Percentiles rank a stretch among this genome's conserved stretches.
phyloP scores from a whole-genome alignment of 2,329 filamentous ascomycete genomes.

The Dactylellina parvicollis region DNA sequence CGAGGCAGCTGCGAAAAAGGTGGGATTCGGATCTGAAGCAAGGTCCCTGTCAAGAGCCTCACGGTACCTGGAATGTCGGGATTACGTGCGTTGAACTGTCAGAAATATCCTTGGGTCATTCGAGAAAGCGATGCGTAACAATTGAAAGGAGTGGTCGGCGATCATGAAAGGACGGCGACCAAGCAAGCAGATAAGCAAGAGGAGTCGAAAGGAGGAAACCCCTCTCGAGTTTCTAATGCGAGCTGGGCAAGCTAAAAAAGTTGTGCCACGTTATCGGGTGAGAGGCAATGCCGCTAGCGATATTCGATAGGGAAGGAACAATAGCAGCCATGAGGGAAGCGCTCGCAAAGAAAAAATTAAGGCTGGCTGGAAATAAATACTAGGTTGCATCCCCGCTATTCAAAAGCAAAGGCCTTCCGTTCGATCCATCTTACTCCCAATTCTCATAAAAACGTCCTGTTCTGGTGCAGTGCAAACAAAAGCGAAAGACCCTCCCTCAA shows the following conservation, averaged over 20 bases:
- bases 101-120: slow-evolving; percentile 48
- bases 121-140: slow-evolving; percentile 54
- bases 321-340: slow-evolving; percentile 23
- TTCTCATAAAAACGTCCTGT: slow-evolving; percentile 49
- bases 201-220: slow-evolving; percentile 46
- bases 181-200: slow-evolving; percentile 54
- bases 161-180: slow-evolving; percentile 54
- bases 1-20: slow-evolving; percentile 25
- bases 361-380: slow-evolving; percentile 48
- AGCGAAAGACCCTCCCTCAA: slow-evolving; percentile 26
- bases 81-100: slow-evolving; percentile 54
- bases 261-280: slow-evolving; percentile 54
- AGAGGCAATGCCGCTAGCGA: slow-evolving; percentile 49
- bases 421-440: slow-evolving; percentile 27
- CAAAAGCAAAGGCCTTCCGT: slow-evolving; percentile 49
- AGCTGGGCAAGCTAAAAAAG: slow-evolving; percentile 43
- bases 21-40: slow-evolving; percentile 49
- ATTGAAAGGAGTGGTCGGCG: slow-evolving; percentile 54
- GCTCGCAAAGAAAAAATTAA: slow-evolving; percentile 20
- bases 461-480: slow-evolving; percentile 43
- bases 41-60: slow-evolving; percentile 54
- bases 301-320: slow-evolving; percentile 43
- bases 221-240: slow-evolving; percentile 51
- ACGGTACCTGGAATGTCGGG: slow-evolving; percentile 52
- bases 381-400: slow-evolving; percentile 49